phyloP scores from a whole-genome alignment of 371 early-diverging fungal species.

The Syncephalastrum monosporum region DNA sequence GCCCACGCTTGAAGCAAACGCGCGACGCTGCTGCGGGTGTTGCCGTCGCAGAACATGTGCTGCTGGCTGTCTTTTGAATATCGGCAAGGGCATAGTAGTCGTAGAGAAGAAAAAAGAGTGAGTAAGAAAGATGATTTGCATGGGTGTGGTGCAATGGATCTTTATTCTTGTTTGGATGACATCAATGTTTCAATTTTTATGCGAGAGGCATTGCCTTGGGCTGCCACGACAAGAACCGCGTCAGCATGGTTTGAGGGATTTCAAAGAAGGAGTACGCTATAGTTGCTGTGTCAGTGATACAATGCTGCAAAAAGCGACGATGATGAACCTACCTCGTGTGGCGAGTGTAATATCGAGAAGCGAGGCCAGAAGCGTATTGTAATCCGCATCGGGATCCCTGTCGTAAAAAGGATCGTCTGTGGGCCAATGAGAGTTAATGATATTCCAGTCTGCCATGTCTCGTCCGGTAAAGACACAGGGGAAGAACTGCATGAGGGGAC shows the following conservation, averaged over 20 bases:
- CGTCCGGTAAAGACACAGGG: slow-evolving; percentile 38
- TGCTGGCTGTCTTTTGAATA: not conserved
- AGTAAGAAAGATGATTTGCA: not conserved
- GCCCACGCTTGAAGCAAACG: not conserved
- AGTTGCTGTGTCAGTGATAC: not conserved
- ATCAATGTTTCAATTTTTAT: slow-evolving; percentile 12
- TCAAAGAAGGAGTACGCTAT: slow-evolving; percentile 49
- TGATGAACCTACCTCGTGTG: slow-evolving; percentile 30
- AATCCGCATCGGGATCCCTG: slow-evolving; percentile 18
- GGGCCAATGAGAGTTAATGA: slow-evolving; percentile 25
- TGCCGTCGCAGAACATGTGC: not conserved
- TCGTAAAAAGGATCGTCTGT: not conserved
- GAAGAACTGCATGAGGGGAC: slow-evolving; percentile 30
- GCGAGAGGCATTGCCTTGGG: slow-evolving; percentile 14
- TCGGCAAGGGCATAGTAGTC: not conserved
- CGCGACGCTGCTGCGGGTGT: slow-evolving; percentile 1
- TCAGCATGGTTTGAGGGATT: slow-evolving; percentile 41
- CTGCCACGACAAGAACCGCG: slow-evolving; percentile 42
- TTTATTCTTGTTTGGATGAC: slow-evolving; percentile 10
- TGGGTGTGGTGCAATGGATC: not conserved
- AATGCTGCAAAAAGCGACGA: not conserved
- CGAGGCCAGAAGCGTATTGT: slow-evolving; percentile 31
- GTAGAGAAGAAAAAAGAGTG: slow-evolving; percentile 5
- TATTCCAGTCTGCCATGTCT: slow-evolving; percentile 35
- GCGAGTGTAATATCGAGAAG: slow-evolving; percentile 41